Base-by-base conservation (phyloP, 1,284 basidiomycete genomes). In the Ceratobasidium sp. region DNA sequence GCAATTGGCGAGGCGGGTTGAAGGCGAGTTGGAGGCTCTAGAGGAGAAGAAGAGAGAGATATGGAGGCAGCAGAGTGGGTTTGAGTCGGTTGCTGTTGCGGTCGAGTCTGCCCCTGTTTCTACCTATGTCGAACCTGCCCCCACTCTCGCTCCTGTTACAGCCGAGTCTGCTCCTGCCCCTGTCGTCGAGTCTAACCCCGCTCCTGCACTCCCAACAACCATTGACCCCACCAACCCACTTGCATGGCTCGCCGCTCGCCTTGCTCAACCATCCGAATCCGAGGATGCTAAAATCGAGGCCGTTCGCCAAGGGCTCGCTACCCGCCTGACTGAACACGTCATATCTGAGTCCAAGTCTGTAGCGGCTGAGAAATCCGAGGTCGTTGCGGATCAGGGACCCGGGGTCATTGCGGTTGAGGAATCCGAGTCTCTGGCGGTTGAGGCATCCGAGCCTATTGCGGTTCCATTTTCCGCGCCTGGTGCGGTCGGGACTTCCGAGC, bases 1-100 rank as follows among this genome's bases (percentile, higher is more conserved):
- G 80, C 83, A 83, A 11, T 84, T 92, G 8, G 91, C 93, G 51
- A 84, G 82, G 75, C 80, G 80, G 51, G 87, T 94, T 19, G 92
- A 93, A 82, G 77, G 79, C 29, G 92, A 91, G 77, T 80, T 91
- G 45, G 86, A 87, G 75, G 83, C 84, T 47, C 80, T 91, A 17
- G 89, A 89, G 77, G 78, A 79, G 73, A 78, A 80, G 78, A 81
- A 84, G 78, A 83, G 85, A 78, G 77, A 77, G 45, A 77, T 79
- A 51, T 83, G 83, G 84, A 59, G 47, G 57, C 71, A 75, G 51
- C 45, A 50, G 41, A n/a, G n/a, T n/a, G 41, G 47, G 24, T 63
- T 48, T 17, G 44, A 29, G 24, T 31, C 54, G 7, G 24, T n/a
- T 19, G 19, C 45, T 29, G 62, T 14, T 33, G n/a, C 60, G 17